Base-by-base conservation (phyloP, 768 basidiomycete species). In the Cystobasidium onofrii region DNA sequence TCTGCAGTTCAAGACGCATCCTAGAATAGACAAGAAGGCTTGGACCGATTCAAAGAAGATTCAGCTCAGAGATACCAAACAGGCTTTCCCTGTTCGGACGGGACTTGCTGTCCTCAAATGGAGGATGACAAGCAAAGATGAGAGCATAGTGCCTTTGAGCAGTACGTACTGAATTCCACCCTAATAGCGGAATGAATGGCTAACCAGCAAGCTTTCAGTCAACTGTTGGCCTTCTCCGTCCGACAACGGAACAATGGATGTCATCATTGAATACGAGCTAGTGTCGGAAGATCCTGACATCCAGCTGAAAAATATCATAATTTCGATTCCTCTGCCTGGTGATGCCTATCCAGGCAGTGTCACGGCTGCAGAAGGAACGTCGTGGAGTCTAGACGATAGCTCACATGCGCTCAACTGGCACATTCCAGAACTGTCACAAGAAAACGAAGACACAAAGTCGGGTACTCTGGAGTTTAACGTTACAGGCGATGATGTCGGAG, bases 221-320 rank as follows among this genome's bases (percentile, higher is more conserved):
- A 99, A 92, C 80, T 94, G 92, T 82, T 98, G 94, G 94, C 96
- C 94, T 15, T 88, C 92, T 15, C 89, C 91, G 6, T 88, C 90
- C 44, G 91, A 91, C 77, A 89, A 92, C 75, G 92, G 92, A n/a
- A 89, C 89, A 0, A 90, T 88, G 77, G 92, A 95, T 76, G 91
- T 98, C 74, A 94, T 90, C 81, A 91, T 98, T 75, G 96, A 97
- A 82, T 97, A 96, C 80, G 94, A 98, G 80, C 88, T 98, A 57
- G 74, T 72, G 7, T 69, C 74, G 7, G 92, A 95, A 80, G 90
- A 92, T 76, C 86, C 89, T 75, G 85, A 85, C 61, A 82, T 97
- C 67, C 86, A 87, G 0, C 84, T 97, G 1, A 87, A 90, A 80
- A 91, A 97, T 80, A 86, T 94, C 27, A 84, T 87, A 76, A 91